Evolutionary conservation across 208 protist genomes (phyloP), one percentile per base, ranked within the genome.

Genomic region (Leishmania mexicana): DNA sequence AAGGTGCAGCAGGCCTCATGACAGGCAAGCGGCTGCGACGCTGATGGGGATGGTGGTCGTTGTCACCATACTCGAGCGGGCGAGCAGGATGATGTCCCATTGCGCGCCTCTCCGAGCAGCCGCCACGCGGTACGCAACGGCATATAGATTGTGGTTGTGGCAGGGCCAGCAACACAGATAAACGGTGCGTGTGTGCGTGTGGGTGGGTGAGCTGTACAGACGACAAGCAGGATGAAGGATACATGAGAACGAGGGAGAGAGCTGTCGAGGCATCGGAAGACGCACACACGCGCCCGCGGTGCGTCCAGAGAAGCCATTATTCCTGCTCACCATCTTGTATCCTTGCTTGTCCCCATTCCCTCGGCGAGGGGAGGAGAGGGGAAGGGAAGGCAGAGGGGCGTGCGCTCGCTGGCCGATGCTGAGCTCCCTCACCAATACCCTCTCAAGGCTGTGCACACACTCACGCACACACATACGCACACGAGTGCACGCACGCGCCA

Each of bases 1-100:
- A 84, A 83, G 65, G 28, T 60, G 15, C 53, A 72, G 62, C 79
- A 81, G 76, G 74, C 42, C n/a, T 57, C 74, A 21, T 57, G 67
- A 68, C 13, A 58, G 5, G 28, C 42, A 15, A 35, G 1, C 68
- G 10, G 49, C 1, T n/a, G 19, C 60, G 60, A 11, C 17, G 60
- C n/a, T 13, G 13, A 73, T n/a, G 7, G 8, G 11, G 15, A 15
- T 73, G 19, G 42, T 49, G 31, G 65, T 42, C 40, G 15, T 4
- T 35, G 35, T 4, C 21, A 35, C 49, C 19, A 15, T 42, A 71
- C 31, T 47, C 19, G 38, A 71, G 65, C 65, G 38, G 19, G 6
- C 7, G 3, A 21, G 38, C 35, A 71, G 40, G 17, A 13, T 40
- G 31, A 19, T 49, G 24, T 73, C 24, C 68, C 8, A 42, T 24